These are phyloP conservation scores for Fusarium xyrophilum DNA, from an alignment of 2,329 filamentous ascomycete species.

Conservation along the genomic window DNA sequence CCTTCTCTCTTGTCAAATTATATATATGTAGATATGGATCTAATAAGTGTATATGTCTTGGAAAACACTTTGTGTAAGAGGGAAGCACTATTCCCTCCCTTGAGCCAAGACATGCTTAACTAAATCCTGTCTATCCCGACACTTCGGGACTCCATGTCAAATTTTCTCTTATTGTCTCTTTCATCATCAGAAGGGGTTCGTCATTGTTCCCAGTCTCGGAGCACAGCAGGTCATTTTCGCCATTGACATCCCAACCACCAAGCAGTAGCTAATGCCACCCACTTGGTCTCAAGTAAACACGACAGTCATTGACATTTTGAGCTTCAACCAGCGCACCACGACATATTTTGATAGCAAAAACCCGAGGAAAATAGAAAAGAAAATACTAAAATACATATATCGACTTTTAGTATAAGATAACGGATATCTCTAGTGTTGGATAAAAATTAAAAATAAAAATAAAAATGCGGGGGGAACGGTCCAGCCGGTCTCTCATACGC, in stretches of 20 bases:
- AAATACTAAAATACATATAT: no score
- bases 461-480: background rate
- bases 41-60: background rate
- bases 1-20: background rate
- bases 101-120: conserved; percentile 1
- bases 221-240: background rate
- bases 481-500: background rate
- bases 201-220: background rate
- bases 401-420: no score
- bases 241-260: background rate
- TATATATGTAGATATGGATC: background rate
- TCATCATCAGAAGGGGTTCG: conserved; percentile 24
- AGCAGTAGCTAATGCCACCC: background rate
- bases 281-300: background rate
- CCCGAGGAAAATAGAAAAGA: no score
- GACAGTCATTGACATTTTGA: background rate
- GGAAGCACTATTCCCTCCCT: background rate
- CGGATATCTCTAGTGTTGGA: no score
- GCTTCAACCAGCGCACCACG: background rate
- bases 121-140: conserved; percentile 24
- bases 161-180: conserved; percentile 2
- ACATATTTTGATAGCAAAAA: no score
- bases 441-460: no score
- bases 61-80: background rate
- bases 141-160: conserved; percentile 22